Evolutionary conservation across 2,329 filamentous ascomycete genomes (phyloP).

Genomic region (Fusarium globosum): DNA sequence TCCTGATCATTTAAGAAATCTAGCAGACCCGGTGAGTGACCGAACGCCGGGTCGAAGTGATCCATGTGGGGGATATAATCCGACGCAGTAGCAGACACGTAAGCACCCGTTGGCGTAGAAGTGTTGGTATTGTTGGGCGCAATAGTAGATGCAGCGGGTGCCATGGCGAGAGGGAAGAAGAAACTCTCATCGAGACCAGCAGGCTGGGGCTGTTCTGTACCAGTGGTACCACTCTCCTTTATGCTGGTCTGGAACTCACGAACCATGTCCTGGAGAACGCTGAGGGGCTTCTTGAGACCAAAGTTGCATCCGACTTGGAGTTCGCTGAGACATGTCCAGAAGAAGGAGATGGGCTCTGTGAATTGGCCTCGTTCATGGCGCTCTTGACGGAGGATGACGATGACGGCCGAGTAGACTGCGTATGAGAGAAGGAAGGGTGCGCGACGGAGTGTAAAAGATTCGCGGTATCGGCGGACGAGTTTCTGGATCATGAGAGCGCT

Average conservation of each 20-base stretch:
- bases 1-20: slow-evolving; percentile 48
- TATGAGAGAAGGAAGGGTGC: slow-evolving; percentile 57
- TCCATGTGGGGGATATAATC: slow-evolving; percentile 42
- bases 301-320: slow-evolving; percentile 51
- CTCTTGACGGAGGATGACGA: slow-evolving; percentile 48
- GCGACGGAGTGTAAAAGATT: slow-evolving; percentile 52
- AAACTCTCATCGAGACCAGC: slow-evolving; percentile 47
- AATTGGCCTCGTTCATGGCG: slow-evolving; percentile 46
- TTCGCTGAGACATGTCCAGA: slow-evolving; percentile 52
- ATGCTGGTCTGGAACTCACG: slow-evolving; percentile 47
- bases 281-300: slow-evolving; percentile 51
- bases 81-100: slow-evolving; percentile 27
- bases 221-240: slow-evolving; percentile 41
- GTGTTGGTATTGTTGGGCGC: slow-evolving; percentile 12
- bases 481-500: slow-evolving; percentile 52
- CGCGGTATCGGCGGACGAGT: slow-evolving; percentile 51
- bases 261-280: slow-evolving; percentile 50
- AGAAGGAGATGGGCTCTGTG: slow-evolving; percentile 51
- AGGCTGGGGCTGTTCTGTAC: slow-evolving; percentile 35
- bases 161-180: slow-evolving; percentile 46
- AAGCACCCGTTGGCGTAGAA: slow-evolving; percentile 30
- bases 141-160: slow-evolving; percentile 17
- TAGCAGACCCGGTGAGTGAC: slow-evolving; percentile 42
- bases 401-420: slow-evolving; percentile 52
- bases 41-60: slow-evolving; percentile 42